Base-by-base conservation (phyloP, 2,329 filamentous ascomycete genomes). In the Phaeosphaeriaceae sp. region DNA sequence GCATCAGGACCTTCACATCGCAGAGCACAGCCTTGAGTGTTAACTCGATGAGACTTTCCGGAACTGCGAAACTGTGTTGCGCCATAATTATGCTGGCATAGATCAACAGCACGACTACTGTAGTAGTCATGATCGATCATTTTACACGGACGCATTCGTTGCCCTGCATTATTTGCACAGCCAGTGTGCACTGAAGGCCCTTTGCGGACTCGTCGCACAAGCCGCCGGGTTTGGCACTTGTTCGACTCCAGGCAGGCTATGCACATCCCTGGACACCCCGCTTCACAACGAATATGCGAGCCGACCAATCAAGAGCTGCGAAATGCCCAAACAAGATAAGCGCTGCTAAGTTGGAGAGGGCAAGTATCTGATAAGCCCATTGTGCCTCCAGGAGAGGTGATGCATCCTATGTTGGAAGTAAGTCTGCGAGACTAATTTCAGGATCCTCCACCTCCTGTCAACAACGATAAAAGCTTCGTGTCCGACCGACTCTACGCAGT, bases 231-330 rank as follows among this genome's bases (percentile, higher is more conserved):
- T 51, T 42, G 21, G 33, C 22, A 44, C 15, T 7, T 25, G 49
- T 51, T 22, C 49, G 36, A 19, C 36, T 20, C n/a, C 13, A 44
- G 13, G 49, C 19, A 51, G 49, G 49, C 22, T 51, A 20, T 51
- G 49, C 36, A 25, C 15, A 42, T 13, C 49, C 22, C 36, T 51
- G 22, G 15, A 22, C n/a, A 21, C 41, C 17, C 33, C 24, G 24
- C n/a, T 21, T 11, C 27, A 27, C 47, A 33, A 33, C 47, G 27
- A 31, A 7, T 33, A 10, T 13, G 47, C 33, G 48, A 50, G 20
- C 48, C n/a, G 13, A 50, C 48, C 33, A 41, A 41, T 50, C 31
- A 50, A 24, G 10, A 33, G n/a, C n/a, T 21, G n/a, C 27, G 7
- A 36, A 15, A 24, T 2, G 7, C n/a, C 17, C 6, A 9, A 21